Conservation (phyloP, 1,284 basidiomycete species). For the Dichomitus squalens region DNA sequence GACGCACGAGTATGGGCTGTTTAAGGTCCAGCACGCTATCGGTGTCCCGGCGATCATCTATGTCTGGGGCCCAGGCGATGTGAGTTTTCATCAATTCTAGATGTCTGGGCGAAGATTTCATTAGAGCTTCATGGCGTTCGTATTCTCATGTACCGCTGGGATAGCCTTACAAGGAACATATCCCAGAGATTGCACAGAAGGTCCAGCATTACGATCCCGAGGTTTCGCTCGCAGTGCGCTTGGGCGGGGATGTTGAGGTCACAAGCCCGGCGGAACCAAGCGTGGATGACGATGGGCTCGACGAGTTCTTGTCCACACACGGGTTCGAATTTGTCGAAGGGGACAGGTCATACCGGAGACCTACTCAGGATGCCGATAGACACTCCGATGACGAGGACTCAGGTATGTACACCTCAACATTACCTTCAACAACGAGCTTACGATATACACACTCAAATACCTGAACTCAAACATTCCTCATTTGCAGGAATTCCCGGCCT, state of each 20-base stretch:
- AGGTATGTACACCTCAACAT: constrained; percentile 19
- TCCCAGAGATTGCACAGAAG: constrained; percentile 50
- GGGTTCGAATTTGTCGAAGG: constrained; percentile 76
- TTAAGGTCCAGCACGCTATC: constrained; percentile 35
- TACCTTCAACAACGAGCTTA: not conserved
- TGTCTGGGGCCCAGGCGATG: constrained; percentile 69
- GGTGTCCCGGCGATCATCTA: constrained; percentile 72
- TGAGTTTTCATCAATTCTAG: constrained; percentile 32
- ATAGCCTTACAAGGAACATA: constrained; percentile 54
- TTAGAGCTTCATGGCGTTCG: not conserved
- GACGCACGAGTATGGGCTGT: constrained; percentile 27
- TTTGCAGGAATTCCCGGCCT: constrained; percentile 57
- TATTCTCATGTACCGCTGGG: constrained; percentile 13
- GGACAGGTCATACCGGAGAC: constrained; percentile 24
- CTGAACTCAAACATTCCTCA: not conserved
- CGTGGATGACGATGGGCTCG: constrained; percentile 53
- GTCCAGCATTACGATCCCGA: constrained; percentile 59
- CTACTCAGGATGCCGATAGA: constrained; percentile 27
- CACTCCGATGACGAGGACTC: constrained; percentile 31
- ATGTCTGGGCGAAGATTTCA: not conserved
- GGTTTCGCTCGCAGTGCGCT: constrained; percentile 67
- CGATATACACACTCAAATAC: not conserved
- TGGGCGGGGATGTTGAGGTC: constrained; percentile 31
- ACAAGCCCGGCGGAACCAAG: constrained; percentile 7
- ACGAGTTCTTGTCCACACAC: constrained; percentile 63